A percentile compares a stretch with the other conserved stretches of the same genome.
These are phyloP conservation scores for Coniochaeta sp. DNA, from an alignment of 2,329 filamentous ascomycete genomes.

Conservation along the genomic window DNA sequence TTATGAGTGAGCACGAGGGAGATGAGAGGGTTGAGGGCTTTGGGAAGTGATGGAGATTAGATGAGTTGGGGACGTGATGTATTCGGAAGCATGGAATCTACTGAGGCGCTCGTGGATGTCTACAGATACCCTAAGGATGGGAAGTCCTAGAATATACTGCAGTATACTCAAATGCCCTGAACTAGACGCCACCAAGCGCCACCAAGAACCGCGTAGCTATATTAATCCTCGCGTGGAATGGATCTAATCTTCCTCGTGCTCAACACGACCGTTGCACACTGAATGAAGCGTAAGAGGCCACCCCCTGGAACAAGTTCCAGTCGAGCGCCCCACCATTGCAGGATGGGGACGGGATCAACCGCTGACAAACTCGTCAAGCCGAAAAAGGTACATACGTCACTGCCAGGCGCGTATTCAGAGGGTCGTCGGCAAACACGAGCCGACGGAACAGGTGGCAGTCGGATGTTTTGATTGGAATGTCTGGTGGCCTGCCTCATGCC, in stretches of 20 bases:
- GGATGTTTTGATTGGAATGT: background rate
- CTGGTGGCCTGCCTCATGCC: background rate
- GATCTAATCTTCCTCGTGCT: background rate
- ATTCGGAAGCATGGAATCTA: background rate
- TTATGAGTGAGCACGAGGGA: conserved; percentile 14
- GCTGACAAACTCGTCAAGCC: background rate
- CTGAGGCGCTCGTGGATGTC: background rate
- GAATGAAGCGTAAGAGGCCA: background rate
- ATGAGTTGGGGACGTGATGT: background rate
- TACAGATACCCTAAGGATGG: background rate
- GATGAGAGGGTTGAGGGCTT: conserved; percentile 1
- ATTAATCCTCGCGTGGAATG: too few species aligned
- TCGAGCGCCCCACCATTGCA: background rate
- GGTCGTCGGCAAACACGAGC: background rate
- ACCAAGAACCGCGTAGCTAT: too few species aligned
- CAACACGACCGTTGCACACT: too few species aligned
- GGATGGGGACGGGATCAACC: conserved; percentile 1
- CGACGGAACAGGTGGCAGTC: background rate
- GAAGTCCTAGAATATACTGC: too few species aligned
- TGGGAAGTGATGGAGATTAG: background rate
- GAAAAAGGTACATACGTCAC: background rate
- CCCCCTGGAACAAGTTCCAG: background rate
- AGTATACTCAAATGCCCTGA: background rate
- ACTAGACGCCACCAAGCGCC: too few species aligned
- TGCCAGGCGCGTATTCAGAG: background rate